A percentile compares a stretch with the other conserved stretches of the same genome.
Conservation (phyloP, 768 basidiomycete species). For the Podaxis sp. region DNA sequence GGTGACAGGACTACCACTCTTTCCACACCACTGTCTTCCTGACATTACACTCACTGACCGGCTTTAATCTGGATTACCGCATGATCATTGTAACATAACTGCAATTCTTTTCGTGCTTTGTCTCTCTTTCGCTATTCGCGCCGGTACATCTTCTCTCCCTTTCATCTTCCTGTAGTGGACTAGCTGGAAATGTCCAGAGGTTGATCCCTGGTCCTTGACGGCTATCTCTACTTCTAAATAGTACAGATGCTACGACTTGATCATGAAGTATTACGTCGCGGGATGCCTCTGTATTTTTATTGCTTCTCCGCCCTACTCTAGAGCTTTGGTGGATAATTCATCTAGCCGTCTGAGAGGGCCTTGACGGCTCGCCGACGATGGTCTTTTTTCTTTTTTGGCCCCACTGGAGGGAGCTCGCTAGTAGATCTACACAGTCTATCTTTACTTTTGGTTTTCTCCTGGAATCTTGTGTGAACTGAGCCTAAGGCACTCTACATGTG, state of each 20-base stretch:
- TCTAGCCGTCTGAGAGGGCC: slow-evolving; percentile 1
- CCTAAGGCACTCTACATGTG: background rate
- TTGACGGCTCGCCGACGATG: slow-evolving; percentile 6
- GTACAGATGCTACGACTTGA: slow-evolving; percentile 18
- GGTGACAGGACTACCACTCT: slow-evolving; percentile 8
- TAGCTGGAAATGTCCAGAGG: background rate
- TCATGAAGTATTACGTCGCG: slow-evolving; percentile 22
- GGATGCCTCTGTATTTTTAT: slow-evolving; percentile 6
- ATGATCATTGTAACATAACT: slow-evolving; percentile 5
- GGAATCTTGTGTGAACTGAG: background rate
- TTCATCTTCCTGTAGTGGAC: background rate
- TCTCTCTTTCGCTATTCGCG: background rate
- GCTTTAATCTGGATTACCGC: background rate
- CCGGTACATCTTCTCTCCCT: background rate
- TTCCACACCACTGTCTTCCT: slow-evolving; percentile 3
- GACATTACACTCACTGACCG: slow-evolving; percentile 5
- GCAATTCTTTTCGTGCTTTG: background rate
- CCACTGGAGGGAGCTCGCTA: slow-evolving; percentile 8
- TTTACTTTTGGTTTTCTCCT: background rate
- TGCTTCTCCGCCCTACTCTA: background rate
- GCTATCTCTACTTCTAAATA: background rate
- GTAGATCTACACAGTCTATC: background rate
- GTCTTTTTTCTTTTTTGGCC: background rate
- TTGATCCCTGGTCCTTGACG: background rate
- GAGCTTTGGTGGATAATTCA: slow-evolving; percentile 8